Evolutionary conservation across 768 basidiomycete genomes (phyloP).

Genomic region (Amanita inopinata): DNA sequence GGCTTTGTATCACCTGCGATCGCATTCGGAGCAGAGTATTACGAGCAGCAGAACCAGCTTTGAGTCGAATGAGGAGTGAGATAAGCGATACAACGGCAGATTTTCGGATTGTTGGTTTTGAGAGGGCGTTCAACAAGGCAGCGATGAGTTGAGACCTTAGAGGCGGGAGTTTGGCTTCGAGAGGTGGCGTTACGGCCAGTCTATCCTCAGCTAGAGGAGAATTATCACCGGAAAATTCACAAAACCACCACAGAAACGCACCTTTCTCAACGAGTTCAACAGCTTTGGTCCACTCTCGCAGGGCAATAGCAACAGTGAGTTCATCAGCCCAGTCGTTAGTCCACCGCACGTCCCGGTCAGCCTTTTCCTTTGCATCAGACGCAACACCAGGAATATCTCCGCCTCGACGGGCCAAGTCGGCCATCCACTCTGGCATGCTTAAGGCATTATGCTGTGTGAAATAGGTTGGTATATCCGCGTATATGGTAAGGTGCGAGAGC

Average conservation of each 20-base stretch:
- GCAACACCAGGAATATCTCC: constrained; percentile 38
- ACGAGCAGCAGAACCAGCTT: constrained; percentile 69
- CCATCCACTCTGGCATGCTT: constrained; percentile 69
- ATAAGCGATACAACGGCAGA: constrained; percentile 63
- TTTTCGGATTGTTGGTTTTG: constrained; percentile 70
- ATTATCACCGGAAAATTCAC: not conserved
- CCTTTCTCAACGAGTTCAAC: constrained; percentile 82
- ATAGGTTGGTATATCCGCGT: not conserved
- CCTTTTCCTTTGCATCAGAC: constrained; percentile 56
- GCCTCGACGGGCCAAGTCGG: constrained; percentile 50
- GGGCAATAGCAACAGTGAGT: constrained; percentile 81
- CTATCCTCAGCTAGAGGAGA: constrained; percentile 45
- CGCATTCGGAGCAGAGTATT: constrained; percentile 77
- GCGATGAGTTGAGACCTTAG: constrained; percentile 61
- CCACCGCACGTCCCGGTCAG: constrained; percentile 78
- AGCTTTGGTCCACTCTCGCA: constrained; percentile 83
- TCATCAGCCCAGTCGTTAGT: constrained; percentile 88
- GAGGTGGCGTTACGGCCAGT: constrained; percentile 40
- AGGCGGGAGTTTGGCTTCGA: constrained; percentile 49
- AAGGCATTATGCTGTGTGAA: constrained; percentile 28
- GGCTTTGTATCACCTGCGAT: constrained; percentile 58
- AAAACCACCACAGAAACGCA: constrained; percentile 16
- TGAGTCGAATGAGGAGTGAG: constrained; percentile 61
- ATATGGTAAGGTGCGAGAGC: constrained; percentile 8
- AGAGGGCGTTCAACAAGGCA: constrained; percentile 64